Percentiles rank a stretch among this genome's conserved stretches.
phyloP scores from a whole-genome alignment of 306 rosid species.

The Castanea crenata region DNA sequence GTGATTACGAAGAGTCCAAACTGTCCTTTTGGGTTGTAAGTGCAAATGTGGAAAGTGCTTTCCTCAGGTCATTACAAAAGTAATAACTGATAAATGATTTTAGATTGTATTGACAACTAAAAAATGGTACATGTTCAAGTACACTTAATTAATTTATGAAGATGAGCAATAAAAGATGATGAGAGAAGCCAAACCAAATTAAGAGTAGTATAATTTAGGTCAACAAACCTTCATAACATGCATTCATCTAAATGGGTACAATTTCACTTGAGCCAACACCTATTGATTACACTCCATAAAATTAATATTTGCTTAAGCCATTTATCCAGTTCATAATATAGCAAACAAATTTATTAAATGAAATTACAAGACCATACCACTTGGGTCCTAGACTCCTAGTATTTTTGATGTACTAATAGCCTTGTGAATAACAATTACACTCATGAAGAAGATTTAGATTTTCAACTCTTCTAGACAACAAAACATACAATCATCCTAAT shows the following conservation, averaged over 20 bases:
- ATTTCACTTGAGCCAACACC: background rate
- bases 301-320: background rate
- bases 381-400: background rate
- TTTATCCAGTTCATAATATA: background rate
- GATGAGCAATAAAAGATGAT: background rate
- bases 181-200: background rate
- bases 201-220: background rate
- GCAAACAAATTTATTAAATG: background rate
- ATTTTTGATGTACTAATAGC: background rate
- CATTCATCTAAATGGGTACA: background rate
- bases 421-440: background rate
- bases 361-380: background rate
- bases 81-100: background rate
- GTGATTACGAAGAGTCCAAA: too few relatives aligned
- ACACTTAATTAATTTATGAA: background rate
- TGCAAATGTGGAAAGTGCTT: too few relatives aligned
- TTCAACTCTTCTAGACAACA: background rate
- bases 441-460: background rate
- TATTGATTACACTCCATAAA: background rate
- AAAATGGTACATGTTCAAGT: background rate
- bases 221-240: too few relatives aligned
- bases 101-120: background rate
- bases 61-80: too few relatives aligned
- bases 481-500: background rate
- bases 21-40: too few relatives aligned